A percentile compares a stretch with the other conserved stretches of the same genome.
Conservation (phyloP, 2,329 filamentous ascomycete species). For the Apiospora kogelbergensis region DNA sequence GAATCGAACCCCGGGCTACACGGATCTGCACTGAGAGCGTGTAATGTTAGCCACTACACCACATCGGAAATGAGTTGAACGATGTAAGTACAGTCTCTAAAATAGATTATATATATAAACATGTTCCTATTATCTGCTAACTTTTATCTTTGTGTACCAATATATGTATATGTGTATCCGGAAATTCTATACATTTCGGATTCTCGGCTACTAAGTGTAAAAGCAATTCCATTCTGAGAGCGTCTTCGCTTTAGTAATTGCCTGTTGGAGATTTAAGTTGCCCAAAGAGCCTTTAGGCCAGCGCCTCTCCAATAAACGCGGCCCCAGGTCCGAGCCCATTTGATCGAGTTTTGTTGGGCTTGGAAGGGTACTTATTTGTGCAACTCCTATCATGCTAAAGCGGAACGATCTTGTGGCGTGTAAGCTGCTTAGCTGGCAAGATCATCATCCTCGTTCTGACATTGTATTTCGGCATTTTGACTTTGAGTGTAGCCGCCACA, state of each 20-base stretch:
- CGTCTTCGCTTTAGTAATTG: not conserved
- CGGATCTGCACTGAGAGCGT: conserved; percentile 30
- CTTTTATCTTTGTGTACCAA: not conserved
- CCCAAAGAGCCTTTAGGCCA: not conserved
- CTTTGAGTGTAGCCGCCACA: not conserved
- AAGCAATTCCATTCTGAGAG: not conserved
- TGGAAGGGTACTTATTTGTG: not conserved
- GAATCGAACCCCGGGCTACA: conserved; percentile 31
- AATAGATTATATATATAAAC: too few species aligned
- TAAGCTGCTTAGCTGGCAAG: not conserved
- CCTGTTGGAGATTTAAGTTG: not conserved
- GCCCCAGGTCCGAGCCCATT: not conserved
- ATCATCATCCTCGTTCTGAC: not conserved
- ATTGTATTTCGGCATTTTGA: not conserved
- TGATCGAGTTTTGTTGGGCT: not conserved
- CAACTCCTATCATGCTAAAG: not conserved
- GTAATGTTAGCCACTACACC: conserved; percentile 37
- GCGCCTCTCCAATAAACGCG: not conserved
- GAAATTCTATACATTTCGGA: not conserved
- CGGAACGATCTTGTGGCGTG: not conserved
- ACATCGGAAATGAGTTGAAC: conserved; percentile 26
- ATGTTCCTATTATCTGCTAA: too few species aligned
- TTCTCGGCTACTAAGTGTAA: not conserved
- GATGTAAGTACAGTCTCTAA: too few species aligned
- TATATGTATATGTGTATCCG: too few species aligned